Evolutionary conservation across 768 basidiomycete genomes (phyloP), one percentile per base, ranked within the genome.

Genomic region (Lentinula raphanica): DNA sequence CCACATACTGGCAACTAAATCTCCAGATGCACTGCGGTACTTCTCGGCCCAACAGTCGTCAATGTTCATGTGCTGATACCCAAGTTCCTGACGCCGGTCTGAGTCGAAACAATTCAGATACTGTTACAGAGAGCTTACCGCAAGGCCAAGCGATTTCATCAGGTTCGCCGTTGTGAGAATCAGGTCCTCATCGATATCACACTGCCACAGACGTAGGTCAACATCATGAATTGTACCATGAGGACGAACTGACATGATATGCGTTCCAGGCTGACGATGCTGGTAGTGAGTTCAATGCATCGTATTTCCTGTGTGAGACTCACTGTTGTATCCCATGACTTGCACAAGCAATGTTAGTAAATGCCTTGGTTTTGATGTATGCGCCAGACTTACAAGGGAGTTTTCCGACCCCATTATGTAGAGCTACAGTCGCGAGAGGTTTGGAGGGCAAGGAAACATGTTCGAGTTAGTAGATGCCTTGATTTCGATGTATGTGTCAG

Each of bases 41-140:
- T 79, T 85, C 68, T 83, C 79, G 2, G 85, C 79, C 61, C 84
- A 87, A 61, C 85, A 87, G 58, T 87, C 85, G 57, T 87, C 85
- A 27, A 87, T 65, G 56, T 84, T 86, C 58, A 87, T 70, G 61
- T 82, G 75, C 55, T 75, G 71, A 63, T 87, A 87, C 1, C 85
- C 85, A 32, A 73, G 75, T 54, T 81, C 81, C 83, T 85, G 51
- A 21, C 38, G 38, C 19, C 19, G n/a, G 23, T 31, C 13, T 7
- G 11, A 13, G 45, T 50, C n/a, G n/a, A n/a, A n/a, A n/a, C 31
- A 38, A 17, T 28, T 13, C 17, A 31, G 44, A 57, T 45, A n/a
- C 9, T 39, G 21, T 4, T 15, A 28, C 25, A 32, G 35, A 21
- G 13, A 7, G n/a, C n/a, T n/a, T 45, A 80, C 84, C 62, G 70